Evolutionary conservation across 345 rosid species (phyloP).

Genomic region (Salix udensis): DNA sequence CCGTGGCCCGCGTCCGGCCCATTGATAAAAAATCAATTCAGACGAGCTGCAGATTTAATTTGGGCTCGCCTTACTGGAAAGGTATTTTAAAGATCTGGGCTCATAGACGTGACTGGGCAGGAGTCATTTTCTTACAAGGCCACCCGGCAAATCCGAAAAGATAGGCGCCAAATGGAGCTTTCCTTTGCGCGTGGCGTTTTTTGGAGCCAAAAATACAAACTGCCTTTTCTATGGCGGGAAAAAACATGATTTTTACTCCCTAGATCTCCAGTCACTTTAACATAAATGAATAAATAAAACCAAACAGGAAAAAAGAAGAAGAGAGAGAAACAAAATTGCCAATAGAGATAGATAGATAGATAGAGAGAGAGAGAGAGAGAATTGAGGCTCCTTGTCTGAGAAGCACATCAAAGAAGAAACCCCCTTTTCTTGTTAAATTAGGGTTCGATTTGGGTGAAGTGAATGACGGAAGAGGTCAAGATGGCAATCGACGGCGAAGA

Average conservation of each 20-base stretch:
- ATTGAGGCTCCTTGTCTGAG: not conserved
- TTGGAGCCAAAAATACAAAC: not conserved
- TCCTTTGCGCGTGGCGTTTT: not conserved
- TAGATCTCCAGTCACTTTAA: not conserved
- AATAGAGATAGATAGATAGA: not conserved
- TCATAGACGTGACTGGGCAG: not conserved
- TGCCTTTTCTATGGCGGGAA: not conserved
- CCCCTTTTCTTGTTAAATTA: not conserved
- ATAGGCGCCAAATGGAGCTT: not conserved
- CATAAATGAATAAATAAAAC: not conserved
- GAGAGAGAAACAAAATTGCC: not conserved
- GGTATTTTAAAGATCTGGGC: not conserved
- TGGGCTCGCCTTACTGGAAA: not conserved
- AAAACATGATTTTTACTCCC: too few species aligned
- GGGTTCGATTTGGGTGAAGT: not conserved
- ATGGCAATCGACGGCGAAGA: constrained; percentile 4
- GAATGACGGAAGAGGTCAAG: not conserved
- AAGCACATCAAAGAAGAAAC: not conserved
- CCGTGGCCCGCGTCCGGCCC: too few species aligned
- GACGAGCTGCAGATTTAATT: not conserved
- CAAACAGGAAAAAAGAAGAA: too few species aligned
- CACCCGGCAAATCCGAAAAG: too few species aligned
- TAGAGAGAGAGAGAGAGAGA: not conserved
- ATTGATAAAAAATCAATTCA: not conserved
- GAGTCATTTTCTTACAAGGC: too few species aligned